These are phyloP conservation scores for Lunasporangiospora selenospora DNA, from an alignment of 192 early-diverging fungal species.

Conservation along the genomic window DNA sequence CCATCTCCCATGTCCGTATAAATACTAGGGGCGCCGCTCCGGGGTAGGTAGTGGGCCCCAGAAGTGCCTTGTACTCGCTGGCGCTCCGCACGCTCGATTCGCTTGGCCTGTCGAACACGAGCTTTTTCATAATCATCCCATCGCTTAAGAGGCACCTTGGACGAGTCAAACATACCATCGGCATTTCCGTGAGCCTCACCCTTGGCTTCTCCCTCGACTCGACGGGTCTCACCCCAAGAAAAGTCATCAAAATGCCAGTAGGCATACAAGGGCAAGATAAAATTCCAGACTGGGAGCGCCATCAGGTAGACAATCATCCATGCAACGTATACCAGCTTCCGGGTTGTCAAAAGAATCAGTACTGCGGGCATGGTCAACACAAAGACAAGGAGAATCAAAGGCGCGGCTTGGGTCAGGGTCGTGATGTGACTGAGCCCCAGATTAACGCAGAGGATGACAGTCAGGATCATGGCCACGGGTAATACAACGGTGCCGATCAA, in stretches of 20 bases:
- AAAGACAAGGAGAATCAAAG: slow-evolving; percentile 78
- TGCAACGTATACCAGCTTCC: slow-evolving; percentile 83
- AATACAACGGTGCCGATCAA: slow-evolving; percentile 79
- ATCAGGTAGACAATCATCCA: slow-evolving; percentile 91
- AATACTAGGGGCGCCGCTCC: background rate
- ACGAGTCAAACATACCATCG: slow-evolving; percentile 83
- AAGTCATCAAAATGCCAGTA: slow-evolving; percentile 97
- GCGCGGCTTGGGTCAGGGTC: slow-evolving; percentile 64
- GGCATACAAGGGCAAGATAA: slow-evolving; percentile 88
- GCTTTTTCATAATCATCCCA: slow-evolving; percentile 90
- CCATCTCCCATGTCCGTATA: slow-evolving; percentile 15
- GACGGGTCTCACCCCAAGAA: slow-evolving; percentile 82
- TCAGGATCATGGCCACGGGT: slow-evolving; percentile 77
- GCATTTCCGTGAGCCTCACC: slow-evolving; percentile 77
- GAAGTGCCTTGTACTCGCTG: slow-evolving; percentile 48
- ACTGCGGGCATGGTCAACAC: slow-evolving; percentile 90
- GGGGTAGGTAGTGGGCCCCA: slow-evolving; percentile 33
- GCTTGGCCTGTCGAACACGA: slow-evolving; percentile 71
- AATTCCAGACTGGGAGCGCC: slow-evolving; percentile 93
- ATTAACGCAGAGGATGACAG: slow-evolving; percentile 67
- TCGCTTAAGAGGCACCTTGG: slow-evolving; percentile 80
- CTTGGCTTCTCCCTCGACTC: slow-evolving; percentile 74
- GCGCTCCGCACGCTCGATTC: slow-evolving; percentile 66
- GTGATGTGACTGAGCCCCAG: slow-evolving; percentile 61
- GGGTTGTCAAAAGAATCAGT: slow-evolving; percentile 88